Evolutionary conservation across 2,329 filamentous ascomycete species (phyloP), one percentile per base, ranked within the genome.

Genomic region (Macrophomina tecta): DNA sequence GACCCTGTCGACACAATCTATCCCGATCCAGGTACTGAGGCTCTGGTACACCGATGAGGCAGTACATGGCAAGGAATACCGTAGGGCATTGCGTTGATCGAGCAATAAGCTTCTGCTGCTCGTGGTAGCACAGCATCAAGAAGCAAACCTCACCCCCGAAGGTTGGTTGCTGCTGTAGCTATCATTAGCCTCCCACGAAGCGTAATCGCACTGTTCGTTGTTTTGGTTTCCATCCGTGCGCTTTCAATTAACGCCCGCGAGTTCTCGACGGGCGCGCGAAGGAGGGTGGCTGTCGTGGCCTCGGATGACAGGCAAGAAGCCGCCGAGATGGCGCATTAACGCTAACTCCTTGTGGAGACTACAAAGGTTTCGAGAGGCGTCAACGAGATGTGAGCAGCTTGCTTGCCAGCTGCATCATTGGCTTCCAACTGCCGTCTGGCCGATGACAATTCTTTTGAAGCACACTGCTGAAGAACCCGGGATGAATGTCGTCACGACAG

Each of bases 251-350:
- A 38, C 38, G 38, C 23, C 53, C 36, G 18, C 38, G 53, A 42
- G 18, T n/a, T 23, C 28, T 32, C 16, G 12, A n/a, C 4, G n/a
- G 7, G 28, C 30, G 16, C 3, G 40, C 28, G 40, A 12, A 23
- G 14, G 40, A 60, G 23, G 4, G 56, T 60, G 56, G 56, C 56
- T 49, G 58, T 45, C 28, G 30, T 28, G 28, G 55, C 28, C 8
- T n/a, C 23, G 18, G 55, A 28, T 18, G 14, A n/a, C n/a, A 34
- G 23, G 11, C 30, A 32, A 5, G 36, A 16, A 6, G 52, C 23
- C 42, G 42, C 58, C 42, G 45, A 61, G 56, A 60, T 23, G 16
- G 56, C 40, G 56, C 56, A 60, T 60, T 46, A 32, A 60, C 5
- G 40, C 30, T 60, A 32, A 34, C 56, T 28, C 56, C 12, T 28